Evolutionary conservation across 352 stramenopile species (phyloP), one percentile per base, ranked within the genome.

Genomic region (Thalassiosira sp.): DNA sequence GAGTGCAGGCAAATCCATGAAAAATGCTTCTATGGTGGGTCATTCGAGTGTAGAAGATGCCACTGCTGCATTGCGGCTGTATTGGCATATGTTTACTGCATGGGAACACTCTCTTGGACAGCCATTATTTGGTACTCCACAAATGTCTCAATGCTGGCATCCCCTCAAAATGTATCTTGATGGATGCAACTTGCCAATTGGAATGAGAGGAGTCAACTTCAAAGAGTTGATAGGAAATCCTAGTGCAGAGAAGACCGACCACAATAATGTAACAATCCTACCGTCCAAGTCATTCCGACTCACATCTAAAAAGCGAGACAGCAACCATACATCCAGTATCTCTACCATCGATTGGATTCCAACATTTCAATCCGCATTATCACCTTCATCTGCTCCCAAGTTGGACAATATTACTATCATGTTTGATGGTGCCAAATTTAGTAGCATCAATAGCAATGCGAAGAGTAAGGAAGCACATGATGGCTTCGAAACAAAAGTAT

Each of bases 21-120:
- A 72, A 31, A 60, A 60, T 60, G 18, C 48, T 37, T 53, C 53
- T 2, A 56, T n/a, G 7, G 33, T 73, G 16, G 79, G 79, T 15
- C 79, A 87, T 61, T 77, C 61, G 20, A 80, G 63, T 37, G 75
- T 83, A 7, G 79, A 87, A 63, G 79, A 87, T 63, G 79, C 79
- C 7, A 64, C 61, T n/a, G 75, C 74, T 37, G 75, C 79, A 24
- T 59, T 87, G n/a, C 56, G 51, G 15, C 37, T 84, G 8, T 87
- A 87, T 63, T 83, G 79, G 73, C 52, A 81, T 46, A 79, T 53
- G 49, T 63, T 16, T 54, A 24, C 27, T 25, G 54, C 76, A 57
- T 85, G 77, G 77, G 77, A 85, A 31, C 40, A 51, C 1, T 76
- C 28, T 16, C 33, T 85, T 18, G 24, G 54, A 22, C 72, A 79